Evolutionary conservation across 2,329 filamentous ascomycete genomes (phyloP), one percentile per base, ranked within the genome.

Genomic region (Calonectria leucothoes): DNA sequence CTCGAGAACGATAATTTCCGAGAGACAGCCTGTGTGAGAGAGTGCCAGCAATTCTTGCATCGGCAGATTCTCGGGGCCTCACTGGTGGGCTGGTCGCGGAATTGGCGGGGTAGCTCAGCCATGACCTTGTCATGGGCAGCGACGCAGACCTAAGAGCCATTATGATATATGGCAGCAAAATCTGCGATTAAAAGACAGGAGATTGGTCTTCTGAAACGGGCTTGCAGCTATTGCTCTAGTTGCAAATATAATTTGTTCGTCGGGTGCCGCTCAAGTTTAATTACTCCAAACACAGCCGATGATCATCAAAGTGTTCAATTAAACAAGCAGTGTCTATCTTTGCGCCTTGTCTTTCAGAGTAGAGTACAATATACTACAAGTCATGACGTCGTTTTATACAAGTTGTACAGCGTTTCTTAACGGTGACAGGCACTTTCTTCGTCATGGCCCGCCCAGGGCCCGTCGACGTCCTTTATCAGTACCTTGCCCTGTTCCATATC

Each of bases 11-110:
- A 69, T 49, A 48, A 33, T 61, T 51, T 65, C 55, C 55, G 55
- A 25, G 52, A 33, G 66, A 49, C 45, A 68, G 8, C 45, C 45
- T 59, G 51, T 61, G 65, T 69, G 70, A 76, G 76, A 76, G 55
- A 77, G 79, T 77, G 78, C 74, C 77, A 80, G 71, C 74, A 80
- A 80, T 80, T 80, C 74, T 66, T 80, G 73, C 76, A 75, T 75
- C 77, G 80, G 80, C 75, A 81, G 81, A 80, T 81, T 81, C 75
- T 82, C 80, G 80, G 80, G 76, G 72, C 74, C 71, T 74, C 37
- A 48, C 45, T 74, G 74, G 68, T 71, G 42, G 42, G 71, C 61
- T 74, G 55, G 51, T 66, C 27, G 51, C 49, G 59, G 66, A 49
- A 55, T 72, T 72, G 66, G 73, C 79, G 76, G 78, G 75, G 73